Conservation (phyloP, 2,329 filamentous ascomycete genomes). For the Dothideomycetes sp. region DNA sequence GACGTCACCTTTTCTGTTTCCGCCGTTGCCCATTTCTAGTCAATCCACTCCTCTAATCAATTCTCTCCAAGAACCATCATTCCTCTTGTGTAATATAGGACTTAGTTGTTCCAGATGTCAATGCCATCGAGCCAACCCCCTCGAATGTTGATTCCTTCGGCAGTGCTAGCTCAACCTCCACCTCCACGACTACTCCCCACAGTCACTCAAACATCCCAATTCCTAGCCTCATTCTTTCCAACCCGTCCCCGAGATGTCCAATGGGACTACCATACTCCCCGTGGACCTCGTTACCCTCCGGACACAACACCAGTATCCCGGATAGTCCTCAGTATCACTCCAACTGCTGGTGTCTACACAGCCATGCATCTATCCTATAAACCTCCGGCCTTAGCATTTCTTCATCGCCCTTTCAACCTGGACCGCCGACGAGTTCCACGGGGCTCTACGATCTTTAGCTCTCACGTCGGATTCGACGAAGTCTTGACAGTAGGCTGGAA, state of each 20-base stretch:
- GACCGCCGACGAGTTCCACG: constrained; percentile 5
- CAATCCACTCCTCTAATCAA: too few species aligned
- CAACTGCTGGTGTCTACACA: constrained; percentile 10
- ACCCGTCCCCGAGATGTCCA: constrained; percentile 6
- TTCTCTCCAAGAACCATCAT: too few species aligned
- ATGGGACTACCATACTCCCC: constrained; percentile 9
- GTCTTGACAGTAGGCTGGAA: constrained; percentile 33
- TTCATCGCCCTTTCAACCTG: constrained; percentile 11
- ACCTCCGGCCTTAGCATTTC: neutral
- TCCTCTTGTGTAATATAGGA: too few species aligned
- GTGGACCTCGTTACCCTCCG: neutral
- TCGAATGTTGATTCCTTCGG: too few species aligned
- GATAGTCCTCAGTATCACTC: constrained; percentile 9
- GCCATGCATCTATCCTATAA: neutral
- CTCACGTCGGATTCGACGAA: constrained; percentile 26
- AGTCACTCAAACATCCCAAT: neutral
- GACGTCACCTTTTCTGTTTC: too few species aligned
- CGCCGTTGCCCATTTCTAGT: too few species aligned
- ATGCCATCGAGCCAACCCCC: too few species aligned
- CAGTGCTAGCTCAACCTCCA: neutral
- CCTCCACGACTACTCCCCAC: constrained; percentile 5
- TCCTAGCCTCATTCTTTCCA: constrained; percentile 10
- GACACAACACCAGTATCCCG: neutral
- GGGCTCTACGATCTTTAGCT: constrained; percentile 2
- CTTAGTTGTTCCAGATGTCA: too few species aligned